These are phyloP conservation scores for Leucaena leucocephala DNA, from an alignment of 306 rosid genomes.

Conservation along the genomic window DNA sequence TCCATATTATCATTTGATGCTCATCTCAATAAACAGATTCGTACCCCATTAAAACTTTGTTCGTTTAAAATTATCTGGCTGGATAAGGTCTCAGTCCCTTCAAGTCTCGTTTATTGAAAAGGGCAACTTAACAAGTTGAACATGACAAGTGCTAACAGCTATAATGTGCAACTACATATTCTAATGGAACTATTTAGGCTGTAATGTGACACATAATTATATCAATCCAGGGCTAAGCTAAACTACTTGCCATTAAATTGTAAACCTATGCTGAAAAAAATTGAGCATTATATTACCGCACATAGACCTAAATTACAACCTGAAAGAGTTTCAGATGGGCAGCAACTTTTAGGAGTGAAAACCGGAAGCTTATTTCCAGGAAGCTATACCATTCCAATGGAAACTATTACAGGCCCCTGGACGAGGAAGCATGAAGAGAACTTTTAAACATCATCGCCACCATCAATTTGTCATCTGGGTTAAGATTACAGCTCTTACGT, in stretches of 20 bases:
- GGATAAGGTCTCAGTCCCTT: background rate
- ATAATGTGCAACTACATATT: background rate
- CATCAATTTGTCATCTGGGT: conserved; percentile 13
- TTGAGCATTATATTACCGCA: conserved; percentile 23
- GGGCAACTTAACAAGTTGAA: background rate
- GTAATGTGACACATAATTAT: conserved; percentile 5
- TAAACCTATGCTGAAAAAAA: conserved; percentile 21
- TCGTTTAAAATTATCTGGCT: background rate
- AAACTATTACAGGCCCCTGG: conserved; percentile 35
- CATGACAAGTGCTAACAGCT: background rate
- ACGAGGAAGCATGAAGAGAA: conserved; percentile 15
- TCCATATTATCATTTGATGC: too few relatives aligned
- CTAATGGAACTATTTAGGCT: background rate
- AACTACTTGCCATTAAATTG: conserved; percentile 7
- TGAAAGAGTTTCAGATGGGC: conserved; percentile 3
- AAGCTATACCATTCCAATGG: conserved; percentile 26
- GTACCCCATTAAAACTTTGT: background rate
- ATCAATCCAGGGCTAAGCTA: conserved; percentile 22
- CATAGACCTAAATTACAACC: conserved; percentile 24
- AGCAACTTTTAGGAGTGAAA: background rate
- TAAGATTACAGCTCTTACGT: conserved; percentile 33
- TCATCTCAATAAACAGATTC: too few relatives aligned
- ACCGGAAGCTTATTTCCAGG: conserved; percentile 23
- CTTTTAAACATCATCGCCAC: background rate
- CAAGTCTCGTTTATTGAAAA: background rate